Conservation (phyloP, 2,329 filamentous ascomycete species). For the Neodidymelliopsis sp. region DNA sequence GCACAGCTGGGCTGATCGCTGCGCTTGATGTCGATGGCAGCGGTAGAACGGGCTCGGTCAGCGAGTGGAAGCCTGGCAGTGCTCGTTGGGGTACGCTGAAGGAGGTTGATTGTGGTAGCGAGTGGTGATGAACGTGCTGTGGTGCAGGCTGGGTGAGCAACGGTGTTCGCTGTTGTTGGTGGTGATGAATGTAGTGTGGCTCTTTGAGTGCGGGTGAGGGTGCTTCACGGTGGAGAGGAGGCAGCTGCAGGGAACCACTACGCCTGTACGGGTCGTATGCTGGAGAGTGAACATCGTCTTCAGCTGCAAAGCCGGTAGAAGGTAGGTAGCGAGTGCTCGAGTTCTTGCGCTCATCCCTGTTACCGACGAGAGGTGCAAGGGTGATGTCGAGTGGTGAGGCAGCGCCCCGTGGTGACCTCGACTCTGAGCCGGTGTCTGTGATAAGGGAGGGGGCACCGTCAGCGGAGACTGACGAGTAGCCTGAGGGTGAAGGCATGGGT, state of each 20-base stretch:
- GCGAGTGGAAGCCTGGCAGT: constrained; percentile 43
- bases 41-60: constrained; percentile 43
- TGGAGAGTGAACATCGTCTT: constrained; percentile 41
- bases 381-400: constrained; percentile 57
- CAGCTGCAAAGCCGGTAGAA: constrained; percentile 48
- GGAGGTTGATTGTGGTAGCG: constrained; percentile 38
- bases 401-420: constrained; percentile 55
- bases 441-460: constrained; percentile 73
- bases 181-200: constrained; percentile 27
- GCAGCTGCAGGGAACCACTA: constrained; percentile 44
- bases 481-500: constrained; percentile 68
- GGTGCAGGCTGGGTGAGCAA: constrained; percentile 44
- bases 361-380: constrained; percentile 46
- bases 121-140: constrained; percentile 43
- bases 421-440: constrained; percentile 66
- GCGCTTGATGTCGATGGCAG: constrained; percentile 32
- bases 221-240: constrained; percentile 40
- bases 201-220: constrained; percentile 30
- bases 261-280: constrained; percentile 37
- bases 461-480: constrained; percentile 68
- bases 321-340: constrained; percentile 48
- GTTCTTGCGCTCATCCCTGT: constrained; percentile 47
- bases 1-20: constrained; percentile 35
- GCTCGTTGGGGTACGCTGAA: constrained; percentile 34
- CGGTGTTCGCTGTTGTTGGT: constrained; percentile 37